Evolutionary conservation across 257 asterid species (phyloP).

Genomic region (Ilex aquifolium): DNA sequence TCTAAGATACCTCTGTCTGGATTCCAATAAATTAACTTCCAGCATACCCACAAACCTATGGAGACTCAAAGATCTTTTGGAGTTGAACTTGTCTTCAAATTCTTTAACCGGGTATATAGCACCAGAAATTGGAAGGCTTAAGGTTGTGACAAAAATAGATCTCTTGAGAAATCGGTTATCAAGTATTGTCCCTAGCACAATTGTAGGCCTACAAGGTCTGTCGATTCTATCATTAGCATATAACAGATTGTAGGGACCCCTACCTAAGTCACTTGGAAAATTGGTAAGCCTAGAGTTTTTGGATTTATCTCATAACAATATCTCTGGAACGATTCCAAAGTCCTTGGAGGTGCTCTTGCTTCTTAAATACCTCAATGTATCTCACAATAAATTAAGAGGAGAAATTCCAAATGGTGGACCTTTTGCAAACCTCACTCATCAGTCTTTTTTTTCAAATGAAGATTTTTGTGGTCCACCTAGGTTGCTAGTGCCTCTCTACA

Average conservation of each 20-base stretch:
- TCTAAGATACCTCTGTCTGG: slow-evolving; percentile 1
- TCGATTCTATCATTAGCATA: slow-evolving; percentile 8
- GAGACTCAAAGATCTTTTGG: slow-evolving; percentile 18
- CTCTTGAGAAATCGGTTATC: slow-evolving; percentile 27
- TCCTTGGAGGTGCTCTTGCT: slow-evolving; percentile 12
- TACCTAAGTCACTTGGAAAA: slow-evolving; percentile 18
- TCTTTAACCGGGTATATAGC: slow-evolving; percentile 18
- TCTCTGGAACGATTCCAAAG: slow-evolving; percentile 25
- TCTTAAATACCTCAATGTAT: slow-evolving; percentile 13
- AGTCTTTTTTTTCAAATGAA: slow-evolving; percentile 17
- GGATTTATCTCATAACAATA: slow-evolving; percentile 20
- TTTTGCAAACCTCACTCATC: slow-evolving; percentile 12
- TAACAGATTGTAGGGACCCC: slow-evolving; percentile 22
- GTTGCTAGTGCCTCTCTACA: slow-evolving; percentile 16
- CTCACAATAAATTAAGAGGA: slow-evolving; percentile 16
- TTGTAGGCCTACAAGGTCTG: slow-evolving; percentile 15
- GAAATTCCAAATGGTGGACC: slow-evolving; percentile 26
- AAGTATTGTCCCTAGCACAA: slow-evolving; percentile 17
- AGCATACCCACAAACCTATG: slow-evolving; percentile 19
- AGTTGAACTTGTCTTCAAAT: slow-evolving; percentile 21
- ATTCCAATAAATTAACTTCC: slow-evolving; percentile 20
- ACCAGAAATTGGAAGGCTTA: slow-evolving; percentile 14
- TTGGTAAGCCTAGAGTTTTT: slow-evolving; percentile 11
- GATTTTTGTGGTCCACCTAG: slow-evolving; percentile 18
- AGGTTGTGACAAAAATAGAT: slow-evolving; percentile 11